Evolutionary conservation across 768 basidiomycete genomes (phyloP), one percentile per base, ranked within the genome.

Genomic region (Cystobasidium ongulense): DNA sequence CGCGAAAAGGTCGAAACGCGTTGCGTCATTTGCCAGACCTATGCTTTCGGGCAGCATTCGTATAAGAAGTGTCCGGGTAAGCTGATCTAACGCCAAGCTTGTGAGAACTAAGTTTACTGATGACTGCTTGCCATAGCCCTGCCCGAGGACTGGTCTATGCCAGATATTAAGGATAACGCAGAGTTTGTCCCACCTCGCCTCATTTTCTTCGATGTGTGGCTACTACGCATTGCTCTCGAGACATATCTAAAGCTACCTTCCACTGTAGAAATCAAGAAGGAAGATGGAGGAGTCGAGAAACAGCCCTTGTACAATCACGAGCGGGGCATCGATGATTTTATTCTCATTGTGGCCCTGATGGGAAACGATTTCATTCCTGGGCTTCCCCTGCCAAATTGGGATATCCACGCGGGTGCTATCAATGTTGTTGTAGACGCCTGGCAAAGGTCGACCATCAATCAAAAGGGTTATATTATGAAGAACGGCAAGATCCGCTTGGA

Each of bases 151-250:
- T 52, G 43, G 38, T 31, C 46, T 41, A 11, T 52, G 25, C 39
- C 38, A 23, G 46, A 11, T n/a, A 39, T 23, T 3, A 36, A 67
- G 41, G 39, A 41, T 17, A 59, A 35, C 25, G 33, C 13, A 10
- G 33, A 59, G 29, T 71, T 54, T 21, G 13, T 21, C 3, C 68
- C 54, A 4, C 68, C 68, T 1, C 18, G 35, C 21, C 31, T 71
- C 3, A 71, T 71, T 4, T 71, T 71, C 31, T 71, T 71, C 68
- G 68, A 71, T 52, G 53, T 71, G 10, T 71, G 54, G 33, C 52
- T 71, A 33, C 53, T 71, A 8, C 25, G 54, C 18, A 33, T 33
- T 4, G 50, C 52, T 38, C 25, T 71, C 1, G 29, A 33, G 13
- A 52, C 68, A 27, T 71, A 71, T 27, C 68, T 71, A 2, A 59